These are phyloP conservation scores for Cercospora sp. DNA, from an alignment of 2,329 filamentous ascomycete genomes.

Conservation along the genomic window DNA sequence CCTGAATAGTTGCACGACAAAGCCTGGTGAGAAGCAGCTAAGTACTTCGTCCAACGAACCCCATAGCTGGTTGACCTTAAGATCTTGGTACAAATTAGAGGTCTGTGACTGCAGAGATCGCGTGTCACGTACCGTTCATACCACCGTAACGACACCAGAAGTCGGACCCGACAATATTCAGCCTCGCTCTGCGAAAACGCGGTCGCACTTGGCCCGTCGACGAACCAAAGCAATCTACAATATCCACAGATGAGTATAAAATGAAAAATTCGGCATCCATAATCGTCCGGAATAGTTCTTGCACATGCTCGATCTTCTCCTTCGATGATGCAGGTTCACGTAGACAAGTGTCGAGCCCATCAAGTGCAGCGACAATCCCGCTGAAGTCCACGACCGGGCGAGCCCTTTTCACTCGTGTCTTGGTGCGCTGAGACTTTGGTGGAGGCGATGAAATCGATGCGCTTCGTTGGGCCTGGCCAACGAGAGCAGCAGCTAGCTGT, in stretches of 20 bases:
- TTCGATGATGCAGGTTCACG: neutral
- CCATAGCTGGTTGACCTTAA: neutral
- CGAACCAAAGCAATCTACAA: neutral
- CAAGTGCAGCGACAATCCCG: neutral
- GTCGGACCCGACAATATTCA: neutral
- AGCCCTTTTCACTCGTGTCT: neutral
- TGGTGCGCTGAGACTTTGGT: neutral
- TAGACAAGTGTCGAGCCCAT: neutral
- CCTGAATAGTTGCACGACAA: neutral
- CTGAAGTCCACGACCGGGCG: neutral
- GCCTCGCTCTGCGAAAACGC: neutral
- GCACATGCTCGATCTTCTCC: neutral
- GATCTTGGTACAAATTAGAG: neutral
- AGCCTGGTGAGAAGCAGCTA: neutral
- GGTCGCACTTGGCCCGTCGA: neutral
- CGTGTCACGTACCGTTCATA: neutral
- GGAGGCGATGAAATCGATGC: neutral
- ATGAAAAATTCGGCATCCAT: neutral
- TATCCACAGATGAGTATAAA: neutral
- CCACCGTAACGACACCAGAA: neutral
- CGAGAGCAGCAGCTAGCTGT: neutral
- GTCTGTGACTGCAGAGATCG: neutral
- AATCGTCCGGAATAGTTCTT: neutral
- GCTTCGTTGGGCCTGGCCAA: neutral
- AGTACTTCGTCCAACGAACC: neutral